These are phyloP conservation scores for Talaromyces sp. DNA, from an alignment of 2,329 filamentous ascomycete genomes.

Conservation along the genomic window DNA sequence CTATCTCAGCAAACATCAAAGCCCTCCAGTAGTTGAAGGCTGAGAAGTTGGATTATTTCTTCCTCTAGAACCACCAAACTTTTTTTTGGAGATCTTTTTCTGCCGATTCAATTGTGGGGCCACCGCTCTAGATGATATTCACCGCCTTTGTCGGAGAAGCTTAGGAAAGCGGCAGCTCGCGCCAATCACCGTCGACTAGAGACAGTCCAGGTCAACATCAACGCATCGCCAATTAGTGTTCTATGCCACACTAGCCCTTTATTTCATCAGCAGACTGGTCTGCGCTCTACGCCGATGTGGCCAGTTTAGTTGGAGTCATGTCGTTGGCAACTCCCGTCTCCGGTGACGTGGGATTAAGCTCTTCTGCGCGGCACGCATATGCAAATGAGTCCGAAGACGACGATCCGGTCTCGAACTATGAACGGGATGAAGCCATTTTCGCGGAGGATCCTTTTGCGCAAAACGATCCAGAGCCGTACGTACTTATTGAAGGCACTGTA, in stretches of 20 bases:
- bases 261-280: slow-evolving; percentile 8
- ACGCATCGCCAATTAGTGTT: neutral
- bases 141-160: slow-evolving; percentile 26
- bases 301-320: slow-evolving; percentile 25
- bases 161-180: slow-evolving; percentile 2
- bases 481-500: neutral
- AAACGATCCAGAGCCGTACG: slow-evolving; percentile 36
- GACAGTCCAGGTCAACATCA: neutral
- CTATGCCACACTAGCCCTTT: neutral
- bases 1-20: slow-evolving; percentile 31
- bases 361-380: slow-evolving; percentile 15
- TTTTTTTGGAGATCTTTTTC: slow-evolving; percentile 34
- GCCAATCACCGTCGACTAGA: slow-evolving; percentile 6
- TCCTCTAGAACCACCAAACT: slow-evolving; percentile 17
- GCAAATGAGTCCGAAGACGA: slow-evolving; percentile 21
- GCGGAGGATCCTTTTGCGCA: slow-evolving; percentile 30
- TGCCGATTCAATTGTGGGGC: slow-evolving; percentile 24
- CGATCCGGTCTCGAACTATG: slow-evolving; percentile 22
- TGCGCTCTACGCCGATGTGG: slow-evolving; percentile 13
- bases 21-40: slow-evolving; percentile 29
- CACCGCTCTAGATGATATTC: neutral
- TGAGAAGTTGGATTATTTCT: slow-evolving; percentile 21
- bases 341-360: slow-evolving; percentile 20
- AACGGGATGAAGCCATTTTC: slow-evolving; percentile 23
- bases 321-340: slow-evolving; percentile 25